Evolutionary conservation across 2,329 filamentous ascomycete genomes (phyloP), one percentile per base, ranked within the genome.

Genomic region (Pyrenophora teres): DNA sequence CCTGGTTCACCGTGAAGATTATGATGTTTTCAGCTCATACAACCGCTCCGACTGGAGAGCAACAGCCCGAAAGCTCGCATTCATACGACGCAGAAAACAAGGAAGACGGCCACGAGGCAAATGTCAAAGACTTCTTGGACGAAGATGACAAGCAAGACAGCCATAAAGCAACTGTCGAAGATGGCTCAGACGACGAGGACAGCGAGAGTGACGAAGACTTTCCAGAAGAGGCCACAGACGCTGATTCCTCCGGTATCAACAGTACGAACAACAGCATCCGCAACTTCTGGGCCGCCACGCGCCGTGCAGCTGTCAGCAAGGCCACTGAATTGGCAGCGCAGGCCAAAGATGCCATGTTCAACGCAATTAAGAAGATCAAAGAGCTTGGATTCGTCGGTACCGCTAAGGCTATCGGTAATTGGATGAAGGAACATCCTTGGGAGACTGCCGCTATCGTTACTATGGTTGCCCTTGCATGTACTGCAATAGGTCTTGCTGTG

Each of bases 341-440:
- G 4, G 15, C 36, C 12, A 19, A 7, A 19, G 31, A 46, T n/a
- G 41, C 27, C 10, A 3, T 37, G 4, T 1, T 9, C 2, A 8
- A 15, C 10, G 38, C 43, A 6, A 7, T 54, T 10, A 8, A 40
- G 2, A 16, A 6, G 8, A 6, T 42, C 7, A 51, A 36, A 33
- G n/a, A 49, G 18, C 21, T 48, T 16, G 35, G 33, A 0, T 4
- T 46, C 0, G 16, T 36, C 7, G 21, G 8, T 4, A 15, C 40
- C 3, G 44, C 37, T 7, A 57, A 50, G 16, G 52, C 37, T 3
- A 19, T 47, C 2, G 7, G 6, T 2, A 2, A 21, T 0, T 60
- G 52, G 54, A 44, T 57, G 10, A 44, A 44, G 7, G 15, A 12
- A 12, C 30, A 60, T 10, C 50, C 50, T 1, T 50, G 46, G 46